A percentile compares a stretch with the other conserved stretches of the same genome.
These are phyloP conservation scores for Vaccinium macrocarpon DNA, from an alignment of 148 eudicot species.

Conservation along the genomic window DNA sequence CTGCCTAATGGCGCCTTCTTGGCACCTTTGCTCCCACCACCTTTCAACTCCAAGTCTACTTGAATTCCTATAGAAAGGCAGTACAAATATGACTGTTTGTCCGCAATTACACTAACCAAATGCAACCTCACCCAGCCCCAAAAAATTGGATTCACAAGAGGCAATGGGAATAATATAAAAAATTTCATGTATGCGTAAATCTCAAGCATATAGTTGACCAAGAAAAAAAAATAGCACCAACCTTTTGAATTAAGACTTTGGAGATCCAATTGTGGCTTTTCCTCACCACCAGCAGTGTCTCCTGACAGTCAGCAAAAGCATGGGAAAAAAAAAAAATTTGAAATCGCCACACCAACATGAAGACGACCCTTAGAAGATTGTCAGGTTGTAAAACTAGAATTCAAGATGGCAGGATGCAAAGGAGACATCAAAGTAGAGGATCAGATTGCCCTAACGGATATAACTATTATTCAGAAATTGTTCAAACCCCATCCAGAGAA, in stretches of 20 bases:
- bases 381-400: not conserved
- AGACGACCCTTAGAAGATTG: not conserved
- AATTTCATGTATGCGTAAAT: not conserved
- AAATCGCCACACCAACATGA: constrained; percentile 1
- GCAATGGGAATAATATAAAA: not conserved
- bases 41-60: constrained; percentile 77
- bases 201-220: not conserved
- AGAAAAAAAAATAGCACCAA: constrained; percentile 22
- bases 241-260: constrained; percentile 66
- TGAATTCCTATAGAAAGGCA: constrained; percentile 48
- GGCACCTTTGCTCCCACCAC: constrained; percentile 45
- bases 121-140: not conserved
- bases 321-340: not conserved
- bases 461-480: not conserved
- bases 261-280: constrained; percentile 61
- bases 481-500: not conserved
- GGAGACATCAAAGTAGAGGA: not conserved
- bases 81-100: not conserved
- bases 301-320: constrained; percentile 32
- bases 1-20: constrained; percentile 64
- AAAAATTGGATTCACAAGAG: not conserved
- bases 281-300: constrained; percentile 32
- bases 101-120: not conserved
- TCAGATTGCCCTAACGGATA: not conserved
- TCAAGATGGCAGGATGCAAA: not conserved